phyloP scores from a whole-genome alignment of 2,329 filamentous ascomycete species.

The Sporothrix luriei region DNA sequence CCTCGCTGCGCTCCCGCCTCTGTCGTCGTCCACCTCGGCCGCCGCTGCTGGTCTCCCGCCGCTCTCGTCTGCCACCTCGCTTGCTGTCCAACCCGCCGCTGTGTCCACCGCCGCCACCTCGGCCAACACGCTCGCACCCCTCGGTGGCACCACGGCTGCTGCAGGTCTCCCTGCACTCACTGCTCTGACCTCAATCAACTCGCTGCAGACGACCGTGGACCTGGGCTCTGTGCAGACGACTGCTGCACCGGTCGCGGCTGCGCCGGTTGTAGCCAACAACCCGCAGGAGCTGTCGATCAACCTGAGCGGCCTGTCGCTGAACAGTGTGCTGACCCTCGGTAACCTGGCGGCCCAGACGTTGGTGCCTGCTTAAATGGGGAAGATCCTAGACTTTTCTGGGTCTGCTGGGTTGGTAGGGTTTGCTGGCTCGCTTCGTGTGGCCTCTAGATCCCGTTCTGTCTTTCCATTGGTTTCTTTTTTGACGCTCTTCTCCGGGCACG shows the following conservation, averaged over 20 bases:
- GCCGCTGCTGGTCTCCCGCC: not conserved
- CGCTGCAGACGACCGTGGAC: constrained; percentile 40
- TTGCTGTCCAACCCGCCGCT: constrained; percentile 1
- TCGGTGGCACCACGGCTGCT: constrained; percentile 22
- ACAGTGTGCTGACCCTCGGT: constrained; percentile 50
- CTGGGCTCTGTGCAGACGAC: constrained; percentile 38
- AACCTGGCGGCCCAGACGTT: constrained; percentile 44
- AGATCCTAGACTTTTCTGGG: too few relatives aligned
- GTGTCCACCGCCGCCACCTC: not conserved
- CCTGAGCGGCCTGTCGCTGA: constrained; percentile 48
- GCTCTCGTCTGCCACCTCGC: not conserved
- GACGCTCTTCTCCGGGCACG: not conserved
- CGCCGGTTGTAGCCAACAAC: constrained; percentile 38
- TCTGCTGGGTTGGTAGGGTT: not conserved
- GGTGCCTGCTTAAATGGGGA: constrained; percentile 9
- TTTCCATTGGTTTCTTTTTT: constrained; percentile 5
- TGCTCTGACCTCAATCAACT: constrained; percentile 9
- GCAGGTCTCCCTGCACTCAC: constrained; percentile 24
- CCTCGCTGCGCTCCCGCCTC: not conserved
- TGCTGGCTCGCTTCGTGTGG: constrained; percentile 3
- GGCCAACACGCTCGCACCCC: not conserved
- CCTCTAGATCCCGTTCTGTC: constrained; percentile 3
- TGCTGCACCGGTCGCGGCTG: constrained; percentile 36
- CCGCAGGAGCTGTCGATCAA: constrained; percentile 42
- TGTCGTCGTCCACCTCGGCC: not conserved